A percentile compares a stretch with the other conserved stretches of the same genome.
Evolutionary conservation across 2,329 filamentous ascomycete genomes (phyloP).

Genomic region (Camillea tinctor): DNA sequence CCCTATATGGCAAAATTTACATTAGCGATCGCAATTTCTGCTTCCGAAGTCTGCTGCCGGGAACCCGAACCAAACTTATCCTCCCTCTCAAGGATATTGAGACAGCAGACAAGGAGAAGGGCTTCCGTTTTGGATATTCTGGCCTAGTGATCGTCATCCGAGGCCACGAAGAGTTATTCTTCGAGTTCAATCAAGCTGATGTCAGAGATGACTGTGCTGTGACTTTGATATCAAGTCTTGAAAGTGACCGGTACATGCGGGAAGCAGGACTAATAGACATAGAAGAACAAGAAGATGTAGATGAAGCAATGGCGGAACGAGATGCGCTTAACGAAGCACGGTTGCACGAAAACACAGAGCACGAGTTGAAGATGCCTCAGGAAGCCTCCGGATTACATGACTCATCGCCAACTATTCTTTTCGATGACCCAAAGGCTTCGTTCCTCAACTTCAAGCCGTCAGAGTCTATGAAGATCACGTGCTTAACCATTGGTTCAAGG

Average conservation of each 20-base stretch:
- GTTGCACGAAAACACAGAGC: slow-evolving; percentile 48
- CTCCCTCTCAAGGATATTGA: slow-evolving; percentile 88
- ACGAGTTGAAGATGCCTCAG: slow-evolving; percentile 50
- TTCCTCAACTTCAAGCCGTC: slow-evolving; percentile 88
- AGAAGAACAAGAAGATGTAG: slow-evolving; percentile 68
- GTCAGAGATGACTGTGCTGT: slow-evolving; percentile 86
- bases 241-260: slow-evolving; percentile 67
- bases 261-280: slow-evolving; percentile 67
- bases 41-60: slow-evolving; percentile 86
- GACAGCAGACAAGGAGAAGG: slow-evolving; percentile 91
- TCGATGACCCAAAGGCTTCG: slow-evolving; percentile 85
- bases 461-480: slow-evolving; percentile 79
- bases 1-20: slow-evolving; percentile 95
- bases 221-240: slow-evolving; percentile 74
- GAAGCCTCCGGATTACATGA: slow-evolving; percentile 49
- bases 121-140: slow-evolving; percentile 87
- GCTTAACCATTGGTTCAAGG: slow-evolving; percentile 90
- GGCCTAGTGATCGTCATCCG: slow-evolving; percentile 90
- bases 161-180: slow-evolving; percentile 94
- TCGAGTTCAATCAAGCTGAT: slow-evolving; percentile 80
- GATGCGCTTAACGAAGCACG: slow-evolving; percentile 77
- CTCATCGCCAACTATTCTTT: slow-evolving; percentile 69
- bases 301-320: slow-evolving; percentile 76
- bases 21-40: slow-evolving; percentile 85
- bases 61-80: slow-evolving; percentile 88